Evolutionary conservation across 2,329 filamentous ascomycete species (phyloP), one percentile per base, ranked within the genome.

Genomic region (Colletotrichum truncatum): DNA sequence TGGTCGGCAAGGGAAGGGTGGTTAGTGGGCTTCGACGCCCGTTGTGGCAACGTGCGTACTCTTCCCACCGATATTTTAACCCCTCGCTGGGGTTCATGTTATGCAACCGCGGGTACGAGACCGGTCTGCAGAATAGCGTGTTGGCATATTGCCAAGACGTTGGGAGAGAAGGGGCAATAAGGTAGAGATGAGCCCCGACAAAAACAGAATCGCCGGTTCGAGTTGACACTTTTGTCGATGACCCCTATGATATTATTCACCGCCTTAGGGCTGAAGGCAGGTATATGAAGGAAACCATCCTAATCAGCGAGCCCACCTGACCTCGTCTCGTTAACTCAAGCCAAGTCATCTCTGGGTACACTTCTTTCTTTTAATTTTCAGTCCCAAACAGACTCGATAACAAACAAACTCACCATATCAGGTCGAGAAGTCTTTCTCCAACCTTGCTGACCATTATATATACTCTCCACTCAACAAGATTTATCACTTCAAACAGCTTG

Each of bases 191-290:
- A 46, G 8, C 14, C 36, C 11, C 12, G 41, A 32, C 30, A 36
- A 23, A 34, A 34, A 28, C 34, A 34, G 51, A 28, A 48, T 41
- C 49, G 34, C 18, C 10, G 14, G 49, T 18, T 54, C 16, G 5
- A 55, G 18, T n/a, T 18, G 51, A 34, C 49, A 28, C 39, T 26
- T 34, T 12, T 23, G 25, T 8, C 43, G 23, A 32, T 23, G 43
- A 12, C 34, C 62, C 23, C 30, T 28, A 36, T 51, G 49, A 32
- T 56, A 23, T 16, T 11, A 23, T 56, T 65, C 57, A 63, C 57
- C 63, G 57, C 63, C 49, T 55, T 11, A 25, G 23, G 8, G 36
- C 41, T 23, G 23, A 30, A n/a, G 9, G 6, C 28, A 5, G 32
- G 23, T 56, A 51, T 62, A 63, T 55, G 57, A 51, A 34, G 28